Conservation (phyloP, 2,329 filamentous ascomycete species). For the Hypoxylon sp. region DNA sequence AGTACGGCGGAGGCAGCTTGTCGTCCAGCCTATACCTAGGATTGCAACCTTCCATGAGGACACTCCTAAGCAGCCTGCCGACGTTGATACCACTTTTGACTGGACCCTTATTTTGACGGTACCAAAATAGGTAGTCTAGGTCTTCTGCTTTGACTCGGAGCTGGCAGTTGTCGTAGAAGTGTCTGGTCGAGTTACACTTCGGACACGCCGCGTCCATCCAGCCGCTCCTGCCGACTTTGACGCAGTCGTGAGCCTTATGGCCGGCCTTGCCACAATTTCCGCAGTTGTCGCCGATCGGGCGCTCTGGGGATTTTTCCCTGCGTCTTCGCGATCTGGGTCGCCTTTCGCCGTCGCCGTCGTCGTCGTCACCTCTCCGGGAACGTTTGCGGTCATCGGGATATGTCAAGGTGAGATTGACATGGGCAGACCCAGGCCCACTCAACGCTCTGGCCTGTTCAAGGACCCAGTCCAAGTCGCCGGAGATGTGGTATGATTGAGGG, state of each 20-base stretch:
- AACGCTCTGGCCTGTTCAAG: too few species aligned
- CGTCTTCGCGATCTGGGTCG: too few species aligned
- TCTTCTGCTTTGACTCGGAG: not conserved
- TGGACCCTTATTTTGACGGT: slow-evolving; percentile 10
- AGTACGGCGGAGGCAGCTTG: not conserved
- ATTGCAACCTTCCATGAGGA: not conserved
- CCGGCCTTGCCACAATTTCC: not conserved
- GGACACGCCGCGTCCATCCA: slow-evolving; percentile 21
- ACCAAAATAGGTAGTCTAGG: slow-evolving; percentile 12
- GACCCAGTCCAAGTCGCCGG: too few species aligned
- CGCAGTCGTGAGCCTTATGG: slow-evolving; percentile 15
- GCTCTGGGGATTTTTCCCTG: too few species aligned
- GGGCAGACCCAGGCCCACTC: too few species aligned
- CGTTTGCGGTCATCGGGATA: too few species aligned
- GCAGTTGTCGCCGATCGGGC: not conserved
- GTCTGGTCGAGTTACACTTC: slow-evolving; percentile 3
- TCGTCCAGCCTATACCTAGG: not conserved
- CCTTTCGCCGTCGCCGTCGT: not conserved
- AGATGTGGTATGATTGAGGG: too few species aligned
- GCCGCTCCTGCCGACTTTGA: slow-evolving; percentile 12
- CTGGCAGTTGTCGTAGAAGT: slow-evolving; percentile 8
- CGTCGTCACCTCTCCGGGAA: not conserved
- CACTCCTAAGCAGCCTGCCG: not conserved
- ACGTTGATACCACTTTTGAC: not conserved
- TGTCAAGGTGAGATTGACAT: too few species aligned